Base-by-base conservation (phyloP, 1,139 yeast genomes). In the Debaryomyces nepalensis region DNA sequence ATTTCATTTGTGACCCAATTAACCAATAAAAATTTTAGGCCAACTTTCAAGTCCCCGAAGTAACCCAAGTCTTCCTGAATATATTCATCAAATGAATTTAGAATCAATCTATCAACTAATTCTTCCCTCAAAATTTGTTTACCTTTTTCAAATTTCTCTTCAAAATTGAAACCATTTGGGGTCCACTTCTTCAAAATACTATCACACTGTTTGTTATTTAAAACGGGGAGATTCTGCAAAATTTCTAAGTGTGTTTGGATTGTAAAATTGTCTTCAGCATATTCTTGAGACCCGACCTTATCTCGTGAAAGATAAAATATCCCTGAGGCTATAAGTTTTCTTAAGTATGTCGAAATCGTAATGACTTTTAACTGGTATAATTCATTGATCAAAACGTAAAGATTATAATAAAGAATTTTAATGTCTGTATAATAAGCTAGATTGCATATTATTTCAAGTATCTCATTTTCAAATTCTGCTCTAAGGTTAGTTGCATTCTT, bases 321-420 rank as follows among this genome's bases (percentile, higher is more conserved):
- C 4, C 97, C 97, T 1, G 95, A 84, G 4, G 97, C 89, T 40
- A 90, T 89, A 26, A 89, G 66, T 49, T 84, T 80, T 54, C 97
- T 68, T 44, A 89, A 69, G 53, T 89, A 90, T 0, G 87, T 77
- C 0, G 91, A 82, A 2, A 85, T 76, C 1, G 79, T 66, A 23
- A 84, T 72, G 19, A 83, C 59, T 36, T 77, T 75, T 37, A 77
- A 59, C 29, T 70, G 74, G 38, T 75, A 72, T 7, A 85, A 59
- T 53, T 81, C 86, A 47, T 80, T 75, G 15, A 84, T 68, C 37
- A 86, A 63, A 5, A 76, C 70, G 50, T 75, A 75, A 20, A 86
- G 59, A 39, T 68, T 67, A 37, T 64, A 53, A 35, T 63, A 58
- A 45, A 65, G 53, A 12, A 56, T 43, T 7, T 53, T 44, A 2